Evolutionary conservation across 148 eudicot species (phyloP).

Genomic region (Rhododendron ovatum): DNA sequence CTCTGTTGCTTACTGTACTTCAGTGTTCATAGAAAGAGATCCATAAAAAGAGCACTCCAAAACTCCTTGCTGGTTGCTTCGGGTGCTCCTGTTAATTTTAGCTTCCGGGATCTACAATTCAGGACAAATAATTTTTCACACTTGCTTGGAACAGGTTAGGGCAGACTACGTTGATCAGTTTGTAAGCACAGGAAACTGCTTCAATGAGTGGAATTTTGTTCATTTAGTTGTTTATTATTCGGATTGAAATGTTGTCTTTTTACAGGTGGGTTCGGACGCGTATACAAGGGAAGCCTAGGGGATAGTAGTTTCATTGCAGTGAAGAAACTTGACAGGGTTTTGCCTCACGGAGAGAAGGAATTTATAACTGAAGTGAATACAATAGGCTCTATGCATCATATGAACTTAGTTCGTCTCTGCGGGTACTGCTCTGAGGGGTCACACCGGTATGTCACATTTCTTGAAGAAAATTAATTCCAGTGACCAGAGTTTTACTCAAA

Average conservation of each 20-base stretch:
- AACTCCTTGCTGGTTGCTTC: slow-evolving; percentile 53
- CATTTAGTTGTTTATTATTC: neutral
- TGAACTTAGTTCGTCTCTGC: slow-evolving; percentile 92
- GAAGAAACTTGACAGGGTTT: slow-evolving; percentile 77
- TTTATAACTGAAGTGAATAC: slow-evolving; percentile 90
- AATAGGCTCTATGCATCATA: slow-evolving; percentile 94
- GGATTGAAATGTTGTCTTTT: neutral
- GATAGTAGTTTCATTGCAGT: slow-evolving; percentile 85
- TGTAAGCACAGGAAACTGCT: neutral
- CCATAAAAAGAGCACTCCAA: slow-evolving; percentile 53
- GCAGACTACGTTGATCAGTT: neutral
- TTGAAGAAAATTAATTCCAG: neutral
- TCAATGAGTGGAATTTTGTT: neutral
- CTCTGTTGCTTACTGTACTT: slow-evolving; percentile 60
- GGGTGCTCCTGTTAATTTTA: slow-evolving; percentile 74
- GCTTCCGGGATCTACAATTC: slow-evolving; percentile 65
- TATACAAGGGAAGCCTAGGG: slow-evolving; percentile 75
- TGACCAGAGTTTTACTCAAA: neutral
- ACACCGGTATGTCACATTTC: slow-evolving; percentile 42
- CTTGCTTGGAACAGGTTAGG: slow-evolving; percentile 69
- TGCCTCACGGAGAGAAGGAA: slow-evolving; percentile 92
- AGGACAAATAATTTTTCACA: slow-evolving; percentile 63
- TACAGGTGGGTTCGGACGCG: slow-evolving; percentile 91
- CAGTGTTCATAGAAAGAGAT: slow-evolving; percentile 47
- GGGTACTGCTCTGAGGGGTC: slow-evolving; percentile 91